A percentile compares a stretch with the other conserved stretches of the same genome.
These are phyloP conservation scores for Aureobasidium uvarum DNA, from an alignment of 2,329 filamentous ascomycete genomes.

Conservation along the genomic window DNA sequence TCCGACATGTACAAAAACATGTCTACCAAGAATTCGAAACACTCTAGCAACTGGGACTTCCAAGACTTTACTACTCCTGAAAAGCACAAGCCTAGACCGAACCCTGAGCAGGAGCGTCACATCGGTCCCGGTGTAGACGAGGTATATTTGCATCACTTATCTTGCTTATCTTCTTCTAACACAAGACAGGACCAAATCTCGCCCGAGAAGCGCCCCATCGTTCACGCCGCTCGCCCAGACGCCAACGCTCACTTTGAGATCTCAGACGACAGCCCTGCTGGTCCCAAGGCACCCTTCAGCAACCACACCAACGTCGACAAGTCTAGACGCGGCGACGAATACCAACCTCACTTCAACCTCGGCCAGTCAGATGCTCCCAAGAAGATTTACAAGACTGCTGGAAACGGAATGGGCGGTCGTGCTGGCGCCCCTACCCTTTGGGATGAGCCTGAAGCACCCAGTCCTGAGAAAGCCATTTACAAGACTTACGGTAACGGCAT, in stretches of 20 bases:
- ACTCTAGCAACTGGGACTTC: conserved; percentile 79
- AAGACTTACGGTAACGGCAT: conserved; percentile 54
- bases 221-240: conserved; percentile 70
- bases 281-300: conserved; percentile 41
- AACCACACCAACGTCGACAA: conserved; percentile 50
- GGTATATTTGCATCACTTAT: conserved; percentile 32
- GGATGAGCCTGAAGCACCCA: conserved; percentile 45
- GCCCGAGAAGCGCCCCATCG: conserved; percentile 58
- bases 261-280: conserved; percentile 64
- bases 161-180: conserved; percentile 26
- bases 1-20: conserved; percentile 36
- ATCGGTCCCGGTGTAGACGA: conserved; percentile 73
- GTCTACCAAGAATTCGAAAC: conserved; percentile 41
- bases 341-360: conserved; percentile 74
- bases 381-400: conserved; percentile 42
- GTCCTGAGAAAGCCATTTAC: conserved; percentile 35
- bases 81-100: conserved; percentile 65
- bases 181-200: conserved; percentile 55
- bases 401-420: conserved; percentile 62
- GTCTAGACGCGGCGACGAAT: conserved; percentile 71
- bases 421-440: conserved; percentile 56
- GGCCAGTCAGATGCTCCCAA: conserved; percentile 54
- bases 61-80: conserved; percentile 81
- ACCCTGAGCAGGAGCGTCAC: conserved; percentile 70
- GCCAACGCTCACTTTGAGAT: conserved; percentile 82